Evolutionary conservation across 176 grass and related monocot species (phyloP).

Genomic region (Hyparrhenia diplandra): DNA sequence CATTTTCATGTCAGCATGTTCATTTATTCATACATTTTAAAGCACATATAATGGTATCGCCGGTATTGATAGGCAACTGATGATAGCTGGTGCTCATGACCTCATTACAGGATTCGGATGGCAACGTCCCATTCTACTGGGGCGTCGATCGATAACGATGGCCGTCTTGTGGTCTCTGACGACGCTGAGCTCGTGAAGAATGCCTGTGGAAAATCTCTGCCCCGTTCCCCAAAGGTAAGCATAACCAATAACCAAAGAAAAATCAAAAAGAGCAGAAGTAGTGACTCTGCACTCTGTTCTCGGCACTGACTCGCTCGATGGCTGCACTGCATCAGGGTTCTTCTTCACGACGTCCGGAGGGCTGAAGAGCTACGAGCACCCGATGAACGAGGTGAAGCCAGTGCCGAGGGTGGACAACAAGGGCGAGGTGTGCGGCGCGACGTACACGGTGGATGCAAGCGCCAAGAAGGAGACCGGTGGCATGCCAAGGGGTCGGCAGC

Average conservation of each 20-base stretch:
- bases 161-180: conserved; percentile 56
- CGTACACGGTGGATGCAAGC: conserved; percentile 54
- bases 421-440: conserved; percentile 66
- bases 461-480: conserved; percentile 55
- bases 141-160: conserved; percentile 46
- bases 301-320: neutral
- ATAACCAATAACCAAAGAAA: too few relatives aligned
- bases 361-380: conserved; percentile 76
- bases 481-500: conserved; percentile 68
- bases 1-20: neutral
- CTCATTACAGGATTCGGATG: conserved; percentile 46
- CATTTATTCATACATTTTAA: neutral
- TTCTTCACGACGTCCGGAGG: conserved; percentile 73
- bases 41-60: neutral
- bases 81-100: too few relatives aligned
- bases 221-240: conserved; percentile 65
- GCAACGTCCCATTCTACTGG: conserved; percentile 64
- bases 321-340: conserved; percentile 38
- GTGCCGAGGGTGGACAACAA: conserved; percentile 70
- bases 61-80: neutral
- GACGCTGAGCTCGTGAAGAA: conserved; percentile 51
- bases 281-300: too few relatives aligned
- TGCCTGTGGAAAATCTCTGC: conserved; percentile 58
- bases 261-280: neutral
- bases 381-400: conserved; percentile 67